phyloP scores from a whole-genome alignment of 768 basidiomycete species.

The Coprinellus micaceus region DNA sequence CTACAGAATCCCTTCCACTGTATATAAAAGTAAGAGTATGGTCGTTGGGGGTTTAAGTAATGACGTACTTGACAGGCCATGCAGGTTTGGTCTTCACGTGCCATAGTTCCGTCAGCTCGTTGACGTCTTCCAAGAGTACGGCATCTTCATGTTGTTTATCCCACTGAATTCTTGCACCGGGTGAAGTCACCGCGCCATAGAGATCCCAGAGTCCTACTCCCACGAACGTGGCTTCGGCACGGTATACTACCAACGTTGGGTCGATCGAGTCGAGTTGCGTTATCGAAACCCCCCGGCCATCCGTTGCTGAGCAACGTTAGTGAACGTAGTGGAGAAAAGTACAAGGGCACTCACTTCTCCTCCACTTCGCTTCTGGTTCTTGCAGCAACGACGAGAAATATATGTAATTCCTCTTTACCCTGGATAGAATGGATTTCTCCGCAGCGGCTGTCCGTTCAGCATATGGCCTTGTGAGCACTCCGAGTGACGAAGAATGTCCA shows the following conservation, averaged over 20 bases:
- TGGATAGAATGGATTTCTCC: slow-evolving; percentile 79
- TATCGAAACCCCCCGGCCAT: slow-evolving; percentile 86
- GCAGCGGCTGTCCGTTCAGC: slow-evolving; percentile 54
- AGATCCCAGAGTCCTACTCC: slow-evolving; percentile 95
- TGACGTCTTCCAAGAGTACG: slow-evolving; percentile 81
- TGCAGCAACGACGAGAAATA: slow-evolving; percentile 96
- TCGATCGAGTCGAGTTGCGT: slow-evolving; percentile 97
- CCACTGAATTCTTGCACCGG: slow-evolving; percentile 80
- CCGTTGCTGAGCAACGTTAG: slow-evolving; percentile 52
- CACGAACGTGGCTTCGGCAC: slow-evolving; percentile 96
- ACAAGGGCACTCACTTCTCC: slow-evolving; percentile 56
- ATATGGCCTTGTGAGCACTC: slow-evolving; percentile 31
- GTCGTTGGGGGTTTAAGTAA: slow-evolving; percentile 10
- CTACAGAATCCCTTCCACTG: slow-evolving; percentile 86
- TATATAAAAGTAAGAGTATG: slow-evolving; percentile 8
- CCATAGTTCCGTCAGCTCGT: slow-evolving; percentile 90
- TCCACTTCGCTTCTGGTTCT: slow-evolving; percentile 98
- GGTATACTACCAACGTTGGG: slow-evolving; percentile 91
- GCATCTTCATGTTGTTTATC: slow-evolving; percentile 90
- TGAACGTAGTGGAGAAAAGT: neutral
- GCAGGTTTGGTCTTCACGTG: slow-evolving; percentile 86
- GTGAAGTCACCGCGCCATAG: slow-evolving; percentile 81
- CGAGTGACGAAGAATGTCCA: slow-evolving; percentile 23
- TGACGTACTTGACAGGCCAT: slow-evolving; percentile 89
- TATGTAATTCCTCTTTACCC: slow-evolving; percentile 91